Evolutionary conservation across 2,329 filamentous ascomycete species (phyloP), one percentile per base, ranked within the genome.

Genomic region (Apiospora sp.): DNA sequence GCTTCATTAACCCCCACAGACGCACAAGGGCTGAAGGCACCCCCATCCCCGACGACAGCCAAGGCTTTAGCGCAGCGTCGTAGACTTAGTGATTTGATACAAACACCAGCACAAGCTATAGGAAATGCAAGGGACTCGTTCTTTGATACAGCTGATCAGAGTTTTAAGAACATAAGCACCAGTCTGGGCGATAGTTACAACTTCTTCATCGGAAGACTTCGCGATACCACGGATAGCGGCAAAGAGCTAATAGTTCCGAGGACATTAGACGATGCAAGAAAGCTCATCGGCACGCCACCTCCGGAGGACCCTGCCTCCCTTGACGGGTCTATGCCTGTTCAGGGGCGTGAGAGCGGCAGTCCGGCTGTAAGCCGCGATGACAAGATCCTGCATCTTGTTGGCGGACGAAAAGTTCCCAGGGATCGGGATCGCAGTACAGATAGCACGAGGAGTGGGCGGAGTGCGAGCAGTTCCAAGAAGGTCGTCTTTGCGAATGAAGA

Each of bases 101-200:
- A 96, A 80, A 92, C 93, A 0, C 94, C 95, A 54, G 91, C 94
- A 0, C 93, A 93, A 79, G 93, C 94, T 3, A 88, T 98, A 71
- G 93, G 93, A 74, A 93, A 92, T 44, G 94, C 94, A 61, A 93
- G 93, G 73, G 96, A 97, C 80, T 93, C 93, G 1, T 91, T 98
- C 37, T 89, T 97, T 73, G 95, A 89, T 76, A 95, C 94, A 0
- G 96, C 96, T 14, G 96, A 99, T 79, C 95, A 98, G 80, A 90
- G 95, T 1, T 87, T 98, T 75, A 97, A 98, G 80, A 97, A 92
- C 48, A 98, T 99, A 76, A 94, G 96, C 74, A 95, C 89, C 79
- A 97, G 94, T 68, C 86, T 98, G 4, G 95, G 96, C 73, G 95
- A 94, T 78, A 98, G 95, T 80, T 97, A 98, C 84, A 96, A 95